A percentile compares a stretch with the other conserved stretches of the same genome.
Evolutionary conservation across 2,329 filamentous ascomycete species (phyloP).

Genomic region (Cercospora beticola): DNA sequence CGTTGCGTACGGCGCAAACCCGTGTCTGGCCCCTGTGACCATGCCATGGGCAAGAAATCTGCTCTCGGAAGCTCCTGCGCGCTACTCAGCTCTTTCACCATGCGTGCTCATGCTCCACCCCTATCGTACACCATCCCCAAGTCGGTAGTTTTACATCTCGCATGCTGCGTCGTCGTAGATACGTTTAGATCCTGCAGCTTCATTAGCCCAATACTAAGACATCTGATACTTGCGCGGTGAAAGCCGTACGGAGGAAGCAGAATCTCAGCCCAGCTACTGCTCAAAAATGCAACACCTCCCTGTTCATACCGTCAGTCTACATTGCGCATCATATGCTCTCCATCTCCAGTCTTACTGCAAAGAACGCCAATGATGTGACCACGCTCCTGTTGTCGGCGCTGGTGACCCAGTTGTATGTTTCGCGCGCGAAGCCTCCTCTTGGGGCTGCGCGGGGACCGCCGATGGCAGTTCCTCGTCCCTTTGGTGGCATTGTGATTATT

Average conservation of each 20-base stretch:
- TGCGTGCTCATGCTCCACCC: not conserved
- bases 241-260: conserved; percentile 49
- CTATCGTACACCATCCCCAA: conserved; percentile 10
- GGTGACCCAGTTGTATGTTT: conserved; percentile 44
- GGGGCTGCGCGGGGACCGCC: conserved; percentile 34
- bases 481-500: conserved; percentile 14
- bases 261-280: conserved; percentile 55
- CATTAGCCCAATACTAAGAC: no score
- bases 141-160: conserved; percentile 6
- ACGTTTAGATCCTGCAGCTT: conserved; percentile 5
- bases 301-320: not conserved
- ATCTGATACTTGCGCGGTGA: no score
- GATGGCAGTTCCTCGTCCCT: conserved; percentile 26
- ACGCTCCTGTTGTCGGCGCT: conserved; percentile 52
- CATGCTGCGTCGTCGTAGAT: not conserved
- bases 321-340: not conserved
- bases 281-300: conserved; percentile 50
- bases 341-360: conserved; percentile 49
- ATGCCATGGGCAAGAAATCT: not conserved
- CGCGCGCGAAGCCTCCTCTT: conserved; percentile 40
- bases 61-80: not conserved
- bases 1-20: not conserved
- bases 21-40: not conserved
- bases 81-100: not conserved
- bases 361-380: conserved; percentile 50